These are phyloP conservation scores for Hortiboletus flavorubellus DNA, from an alignment of 768 basidiomycete genomes.

Conservation along the genomic window DNA sequence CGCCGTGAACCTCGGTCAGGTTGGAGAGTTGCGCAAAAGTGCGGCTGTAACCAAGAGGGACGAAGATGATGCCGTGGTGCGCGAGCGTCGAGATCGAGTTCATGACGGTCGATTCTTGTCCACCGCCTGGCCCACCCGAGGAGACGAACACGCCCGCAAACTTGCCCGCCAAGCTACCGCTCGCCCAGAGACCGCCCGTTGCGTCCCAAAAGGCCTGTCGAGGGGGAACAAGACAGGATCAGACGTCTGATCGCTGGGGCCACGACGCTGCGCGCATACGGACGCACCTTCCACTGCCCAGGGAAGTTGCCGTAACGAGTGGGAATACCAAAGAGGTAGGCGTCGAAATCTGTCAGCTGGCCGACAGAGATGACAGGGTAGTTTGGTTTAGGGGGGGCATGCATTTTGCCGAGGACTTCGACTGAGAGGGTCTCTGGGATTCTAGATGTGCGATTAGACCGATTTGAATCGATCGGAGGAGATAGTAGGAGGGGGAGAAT, in stretches of 20 bases:
- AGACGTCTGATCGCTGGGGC: neutral
- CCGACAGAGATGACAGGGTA: constrained; percentile 37
- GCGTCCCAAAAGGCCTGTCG: constrained; percentile 70
- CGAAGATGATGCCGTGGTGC: constrained; percentile 71
- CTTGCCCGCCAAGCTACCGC: constrained; percentile 65
- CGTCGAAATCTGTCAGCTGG: constrained; percentile 28
- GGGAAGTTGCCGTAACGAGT: constrained; percentile 47
- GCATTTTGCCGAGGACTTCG: constrained; percentile 64
- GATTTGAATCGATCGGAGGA: neutral
- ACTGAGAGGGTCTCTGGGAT: constrained; percentile 74
- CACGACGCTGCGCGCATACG: neutral
- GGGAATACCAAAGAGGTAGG: constrained; percentile 43
- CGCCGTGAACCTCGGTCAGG: constrained; percentile 53
- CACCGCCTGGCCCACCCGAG: constrained; percentile 67
- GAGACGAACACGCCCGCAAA: constrained; percentile 75
- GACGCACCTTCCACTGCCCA: constrained; percentile 57
- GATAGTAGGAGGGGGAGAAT: neutral
- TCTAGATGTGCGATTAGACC: constrained; percentile 34
- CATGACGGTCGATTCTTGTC: constrained; percentile 62
- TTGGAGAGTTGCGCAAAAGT: constrained; percentile 42
- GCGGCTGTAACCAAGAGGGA: constrained; percentile 65
- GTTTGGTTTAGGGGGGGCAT: constrained; percentile 63
- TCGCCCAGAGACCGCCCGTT: constrained; percentile 64
- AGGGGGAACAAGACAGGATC: neutral
- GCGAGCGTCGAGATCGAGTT: constrained; percentile 53